Percentiles rank a stretch among this genome's conserved stretches.
Evolutionary conservation across 2,329 filamentous ascomycete genomes (phyloP).

Genomic region (Monosporascus sp.): DNA sequence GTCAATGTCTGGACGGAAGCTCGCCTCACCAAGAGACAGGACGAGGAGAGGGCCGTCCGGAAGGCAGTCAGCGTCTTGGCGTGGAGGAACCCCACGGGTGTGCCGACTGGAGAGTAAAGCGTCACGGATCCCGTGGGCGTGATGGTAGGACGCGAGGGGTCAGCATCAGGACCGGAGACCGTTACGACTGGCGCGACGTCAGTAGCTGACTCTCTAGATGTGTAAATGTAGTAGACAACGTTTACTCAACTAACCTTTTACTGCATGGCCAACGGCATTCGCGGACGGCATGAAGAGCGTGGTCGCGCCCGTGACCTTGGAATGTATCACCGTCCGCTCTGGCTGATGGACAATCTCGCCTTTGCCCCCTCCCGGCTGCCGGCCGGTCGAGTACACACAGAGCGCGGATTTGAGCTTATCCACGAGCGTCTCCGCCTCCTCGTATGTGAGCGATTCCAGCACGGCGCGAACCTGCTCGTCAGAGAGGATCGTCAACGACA

Average conservation of each 20-base stretch:
- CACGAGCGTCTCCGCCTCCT: conserved; percentile 50
- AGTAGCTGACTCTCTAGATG: conserved; percentile 3
- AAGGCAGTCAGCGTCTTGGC: conserved; percentile 74
- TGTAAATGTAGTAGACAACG: neutral
- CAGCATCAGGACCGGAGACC: conserved; percentile 38
- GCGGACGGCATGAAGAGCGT: conserved; percentile 72
- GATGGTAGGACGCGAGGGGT: conserved; percentile 28
- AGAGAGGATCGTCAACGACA: conserved; percentile 54
- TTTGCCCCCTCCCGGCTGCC: conserved; percentile 35
- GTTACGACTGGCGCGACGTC: conserved; percentile 50
- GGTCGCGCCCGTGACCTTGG: conserved; percentile 44
- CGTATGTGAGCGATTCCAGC: conserved; percentile 45
- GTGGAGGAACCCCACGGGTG: conserved; percentile 62
- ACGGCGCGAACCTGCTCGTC: conserved; percentile 50
- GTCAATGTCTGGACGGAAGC: conserved; percentile 67
- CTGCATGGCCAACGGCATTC: conserved; percentile 56
- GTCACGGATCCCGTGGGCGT: conserved; percentile 62
- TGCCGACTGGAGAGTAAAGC: conserved; percentile 58
- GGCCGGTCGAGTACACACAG: conserved; percentile 56
- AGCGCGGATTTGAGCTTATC: conserved; percentile 44
- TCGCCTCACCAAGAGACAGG: conserved; percentile 60
- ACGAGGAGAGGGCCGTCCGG: conserved; percentile 68
- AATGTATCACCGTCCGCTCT: conserved; percentile 43
- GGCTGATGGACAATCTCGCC: conserved; percentile 49
- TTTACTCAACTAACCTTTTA: conserved; percentile 50